These are phyloP conservation scores for Dactylellina haptotyla DNA, from an alignment of 2,329 filamentous ascomycete genomes.

Conservation along the genomic window DNA sequence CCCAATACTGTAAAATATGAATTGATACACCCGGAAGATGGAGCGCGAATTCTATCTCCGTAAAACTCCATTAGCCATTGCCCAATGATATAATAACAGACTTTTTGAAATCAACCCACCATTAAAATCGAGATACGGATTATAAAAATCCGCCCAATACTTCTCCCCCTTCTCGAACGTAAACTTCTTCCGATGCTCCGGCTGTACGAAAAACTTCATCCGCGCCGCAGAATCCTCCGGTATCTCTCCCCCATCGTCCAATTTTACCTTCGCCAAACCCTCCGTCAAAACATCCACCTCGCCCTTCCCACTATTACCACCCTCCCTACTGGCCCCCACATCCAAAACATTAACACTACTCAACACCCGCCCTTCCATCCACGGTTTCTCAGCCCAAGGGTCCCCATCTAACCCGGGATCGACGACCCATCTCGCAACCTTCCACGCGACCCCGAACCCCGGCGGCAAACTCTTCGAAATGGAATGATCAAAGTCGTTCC, in stretches of 20 bases:
- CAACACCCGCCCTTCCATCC: conserved; percentile 83
- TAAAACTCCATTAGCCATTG: neutral
- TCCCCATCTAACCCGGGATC: conserved; percentile 92
- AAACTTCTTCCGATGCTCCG: conserved; percentile 68
- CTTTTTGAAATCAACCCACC: conserved; percentile 63
- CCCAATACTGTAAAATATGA: conserved; percentile 80
- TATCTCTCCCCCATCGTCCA: conserved; percentile 13
- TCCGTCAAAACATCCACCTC: conserved; percentile 59
- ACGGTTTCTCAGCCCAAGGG: conserved; percentile 84
- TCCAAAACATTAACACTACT: conserved; percentile 81
- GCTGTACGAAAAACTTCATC: conserved; percentile 71
- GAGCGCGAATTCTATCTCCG: conserved; percentile 71
- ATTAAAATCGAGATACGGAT: conserved; percentile 90
- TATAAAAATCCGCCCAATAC: conserved; percentile 81
- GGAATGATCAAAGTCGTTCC: conserved; percentile 93
- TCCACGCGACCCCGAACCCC: conserved; percentile 84
- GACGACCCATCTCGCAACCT: conserved; percentile 87
- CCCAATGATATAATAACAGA: conserved; percentile 46
- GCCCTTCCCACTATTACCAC: conserved; percentile 51
- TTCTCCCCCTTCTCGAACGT: conserved; percentile 71
- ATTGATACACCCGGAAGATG: conserved; percentile 77
- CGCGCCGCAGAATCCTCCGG: conserved; percentile 62
- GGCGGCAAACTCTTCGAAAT: conserved; percentile 87
- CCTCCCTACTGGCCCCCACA: conserved; percentile 67
- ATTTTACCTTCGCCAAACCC: conserved; percentile 61